Evolutionary conservation across 225 moss, liverwort and hornwort genomes (phyloP).

Genomic region (Physcomitrium patens): DNA sequence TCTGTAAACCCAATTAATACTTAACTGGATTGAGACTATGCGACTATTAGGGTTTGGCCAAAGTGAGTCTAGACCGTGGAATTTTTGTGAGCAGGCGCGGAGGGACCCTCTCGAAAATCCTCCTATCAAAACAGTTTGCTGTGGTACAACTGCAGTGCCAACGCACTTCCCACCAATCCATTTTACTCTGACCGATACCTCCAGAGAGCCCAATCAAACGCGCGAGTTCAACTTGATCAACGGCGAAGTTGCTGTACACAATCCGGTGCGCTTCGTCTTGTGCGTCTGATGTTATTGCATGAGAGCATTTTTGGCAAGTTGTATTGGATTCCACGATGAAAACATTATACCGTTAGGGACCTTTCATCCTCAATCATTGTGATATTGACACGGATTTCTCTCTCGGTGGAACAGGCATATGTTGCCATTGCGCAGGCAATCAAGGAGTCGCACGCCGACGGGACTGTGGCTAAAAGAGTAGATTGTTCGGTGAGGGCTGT

Average conservation of each 20-base stretch:
- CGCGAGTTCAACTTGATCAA: conserved; percentile 41
- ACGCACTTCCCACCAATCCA: conserved; percentile 47
- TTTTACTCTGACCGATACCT: conserved; percentile 29
- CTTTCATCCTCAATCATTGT: not conserved
- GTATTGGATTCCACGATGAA: not conserved
- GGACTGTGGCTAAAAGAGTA: conserved; percentile 24
- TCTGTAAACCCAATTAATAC: not conserved
- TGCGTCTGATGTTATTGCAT: not conserved
- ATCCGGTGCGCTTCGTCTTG: conserved; percentile 30
- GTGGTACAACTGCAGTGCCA: conserved; percentile 35
- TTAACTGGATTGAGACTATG: not conserved
- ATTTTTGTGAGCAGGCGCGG: conserved; percentile 23
- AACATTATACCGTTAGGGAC: not conserved
- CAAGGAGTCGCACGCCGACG: conserved; percentile 36
- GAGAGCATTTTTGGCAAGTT: too few species aligned
- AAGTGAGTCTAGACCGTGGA: too few species aligned
- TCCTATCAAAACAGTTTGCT: conserved; percentile 36
- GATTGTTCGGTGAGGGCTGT: conserved; percentile 16
- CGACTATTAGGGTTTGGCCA: not conserved
- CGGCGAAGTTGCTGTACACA: conserved; percentile 41
- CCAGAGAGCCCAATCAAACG: conserved; percentile 12
- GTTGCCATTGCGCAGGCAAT: conserved; percentile 42
- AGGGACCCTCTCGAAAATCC: conserved; percentile 42
- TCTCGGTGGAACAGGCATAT: conserved; percentile 35
- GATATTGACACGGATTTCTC: not conserved